A percentile compares a stretch with the other conserved stretches of the same genome.
These are phyloP conservation scores for Margaritispora aquatica DNA, from an alignment of 495 filamentous ascomycete species.

Conservation along the genomic window DNA sequence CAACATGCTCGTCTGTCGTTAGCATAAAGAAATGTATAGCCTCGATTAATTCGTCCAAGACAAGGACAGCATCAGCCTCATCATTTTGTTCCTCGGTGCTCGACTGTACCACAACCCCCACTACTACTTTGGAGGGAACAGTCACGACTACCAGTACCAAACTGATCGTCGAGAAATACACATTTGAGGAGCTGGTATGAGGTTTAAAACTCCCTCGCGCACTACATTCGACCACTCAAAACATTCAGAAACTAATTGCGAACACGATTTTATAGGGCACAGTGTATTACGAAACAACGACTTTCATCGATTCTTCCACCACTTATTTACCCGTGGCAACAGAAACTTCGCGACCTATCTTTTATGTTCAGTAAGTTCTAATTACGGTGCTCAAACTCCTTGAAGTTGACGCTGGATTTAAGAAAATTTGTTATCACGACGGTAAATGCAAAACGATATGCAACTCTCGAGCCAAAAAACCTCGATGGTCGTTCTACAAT, in stretches of 20 bases:
- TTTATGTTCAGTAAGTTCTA: neutral
- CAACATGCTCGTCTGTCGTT: neutral
- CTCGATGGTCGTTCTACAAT: neutral
- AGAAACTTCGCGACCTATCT: neutral
- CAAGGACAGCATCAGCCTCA: neutral
- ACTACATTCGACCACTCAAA: neutral
- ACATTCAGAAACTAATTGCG: neutral
- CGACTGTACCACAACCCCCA: neutral
- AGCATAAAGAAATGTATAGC: neutral
- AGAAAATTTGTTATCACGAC: slow-evolving; percentile 1
- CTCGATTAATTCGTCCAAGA: neutral
- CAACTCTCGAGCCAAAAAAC: neutral
- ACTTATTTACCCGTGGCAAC: neutral
- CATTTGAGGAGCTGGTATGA: neutral
- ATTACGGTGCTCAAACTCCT: neutral
- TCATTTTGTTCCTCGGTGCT: neutral
- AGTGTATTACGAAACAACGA: neutral
- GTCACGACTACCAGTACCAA: neutral
- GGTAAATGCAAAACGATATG: neutral
- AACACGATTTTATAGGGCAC: neutral
- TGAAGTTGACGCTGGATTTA: neutral
- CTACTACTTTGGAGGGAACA: neutral
- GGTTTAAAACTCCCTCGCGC: too few relatives aligned
- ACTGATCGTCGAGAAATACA: neutral
- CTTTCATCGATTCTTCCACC: neutral